A percentile compares a stretch with the other conserved stretches of the same genome.
Evolutionary conservation across 2,329 filamentous ascomycete species (phyloP).

Genomic region (Colletotrichum truncatum): DNA sequence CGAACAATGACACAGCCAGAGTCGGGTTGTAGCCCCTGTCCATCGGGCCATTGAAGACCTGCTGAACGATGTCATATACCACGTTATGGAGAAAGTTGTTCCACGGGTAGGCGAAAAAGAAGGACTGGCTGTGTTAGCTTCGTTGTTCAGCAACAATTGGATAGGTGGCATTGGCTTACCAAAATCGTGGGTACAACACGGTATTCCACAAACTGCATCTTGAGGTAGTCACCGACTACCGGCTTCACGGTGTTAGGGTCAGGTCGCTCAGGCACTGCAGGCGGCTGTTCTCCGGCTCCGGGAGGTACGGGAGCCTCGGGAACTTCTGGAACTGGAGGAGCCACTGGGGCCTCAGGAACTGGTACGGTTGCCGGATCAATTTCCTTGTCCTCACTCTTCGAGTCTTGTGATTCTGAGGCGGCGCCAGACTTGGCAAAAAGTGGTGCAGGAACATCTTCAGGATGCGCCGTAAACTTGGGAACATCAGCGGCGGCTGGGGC

Average conservation of each 20-base stretch:
- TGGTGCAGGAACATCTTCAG: constrained; percentile 75
- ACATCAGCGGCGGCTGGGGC: background rate
- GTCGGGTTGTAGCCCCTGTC: constrained; percentile 92
- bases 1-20: constrained; percentile 91
- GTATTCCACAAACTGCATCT: constrained; percentile 96
- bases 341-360: constrained; percentile 28
- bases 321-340: constrained; percentile 13
- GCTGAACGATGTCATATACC: constrained; percentile 98
- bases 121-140: constrained; percentile 67
- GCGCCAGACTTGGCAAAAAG: constrained; percentile 60
- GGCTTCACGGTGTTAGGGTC: constrained; percentile 55
- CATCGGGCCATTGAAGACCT: constrained; percentile 99
- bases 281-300: constrained; percentile 23
- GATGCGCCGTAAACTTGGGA: constrained; percentile 57
- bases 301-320: constrained; percentile 17
- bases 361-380: constrained; percentile 34
- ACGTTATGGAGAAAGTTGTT: constrained; percentile 99
- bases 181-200: constrained; percentile 94
- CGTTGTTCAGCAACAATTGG: too few relatives aligned
- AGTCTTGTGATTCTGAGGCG: background rate
- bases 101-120: constrained; percentile 99
- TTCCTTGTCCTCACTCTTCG: background rate
- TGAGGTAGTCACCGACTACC: constrained; percentile 93
- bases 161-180: constrained; percentile 70
- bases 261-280: constrained; percentile 29